Percentiles rank a stretch among this genome's conserved stretches.
Evolutionary conservation across 2,329 filamentous ascomycete species (phyloP).

Genomic region (Hymenoscyphus albidus): DNA sequence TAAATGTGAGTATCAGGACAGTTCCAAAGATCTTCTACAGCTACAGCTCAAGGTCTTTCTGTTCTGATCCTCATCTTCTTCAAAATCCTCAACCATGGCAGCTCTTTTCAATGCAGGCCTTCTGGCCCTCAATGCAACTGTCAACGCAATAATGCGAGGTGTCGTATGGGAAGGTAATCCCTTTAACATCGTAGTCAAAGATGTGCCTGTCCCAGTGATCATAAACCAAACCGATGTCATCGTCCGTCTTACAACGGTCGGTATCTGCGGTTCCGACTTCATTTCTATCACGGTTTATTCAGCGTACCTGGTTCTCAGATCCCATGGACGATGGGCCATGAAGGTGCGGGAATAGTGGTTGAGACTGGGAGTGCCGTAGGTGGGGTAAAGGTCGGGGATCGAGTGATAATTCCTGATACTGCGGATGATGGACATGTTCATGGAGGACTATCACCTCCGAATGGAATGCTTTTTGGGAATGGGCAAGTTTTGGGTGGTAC

Average conservation of each 20-base stretch:
- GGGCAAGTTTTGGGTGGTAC: no score
- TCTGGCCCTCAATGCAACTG: no score
- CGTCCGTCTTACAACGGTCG: background rate
- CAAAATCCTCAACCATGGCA: no score
- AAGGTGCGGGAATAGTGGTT: background rate
- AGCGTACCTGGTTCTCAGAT: background rate
- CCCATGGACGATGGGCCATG: background rate
- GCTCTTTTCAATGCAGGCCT: no score
- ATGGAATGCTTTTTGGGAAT: no score
- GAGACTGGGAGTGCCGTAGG: background rate
- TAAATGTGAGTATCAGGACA: no score
- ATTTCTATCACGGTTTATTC: background rate
- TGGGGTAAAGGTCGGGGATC: background rate
- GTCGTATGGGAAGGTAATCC: background rate
- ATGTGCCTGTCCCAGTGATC: background rate
- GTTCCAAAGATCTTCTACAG: no score
- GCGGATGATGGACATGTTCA: no score
- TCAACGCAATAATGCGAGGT: background rate
- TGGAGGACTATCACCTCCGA: no score
- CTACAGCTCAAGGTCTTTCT: no score
- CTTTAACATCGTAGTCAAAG: background rate
- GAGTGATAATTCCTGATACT: background rate
- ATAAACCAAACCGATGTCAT: background rate
- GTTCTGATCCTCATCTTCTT: no score
- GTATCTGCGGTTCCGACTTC: conserved; percentile 1